Evolutionary conservation across 2,329 filamentous ascomycete species (phyloP).

Genomic region (Microthyrium microscopicum): DNA sequence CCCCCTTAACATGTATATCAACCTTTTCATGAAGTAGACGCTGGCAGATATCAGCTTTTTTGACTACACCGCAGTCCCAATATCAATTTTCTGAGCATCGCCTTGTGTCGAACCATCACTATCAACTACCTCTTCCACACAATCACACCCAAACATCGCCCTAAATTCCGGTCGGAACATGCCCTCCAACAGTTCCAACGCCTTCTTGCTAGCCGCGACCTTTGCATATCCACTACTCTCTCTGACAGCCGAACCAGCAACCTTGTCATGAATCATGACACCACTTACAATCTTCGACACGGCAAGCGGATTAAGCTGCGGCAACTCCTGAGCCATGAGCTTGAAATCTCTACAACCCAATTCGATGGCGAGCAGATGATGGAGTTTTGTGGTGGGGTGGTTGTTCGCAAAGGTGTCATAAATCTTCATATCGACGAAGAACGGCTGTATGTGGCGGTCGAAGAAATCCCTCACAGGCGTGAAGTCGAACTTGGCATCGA

Average conservation of each 20-base stretch:
- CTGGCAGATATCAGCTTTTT: too few species aligned
- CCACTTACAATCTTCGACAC: slow-evolving; percentile 45
- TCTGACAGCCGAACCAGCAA: slow-evolving; percentile 45
- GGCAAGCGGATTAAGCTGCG: too few species aligned
- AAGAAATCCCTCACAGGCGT: slow-evolving; percentile 61
- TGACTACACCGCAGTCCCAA: slow-evolving; percentile 1
- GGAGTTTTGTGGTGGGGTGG: slow-evolving; percentile 61
- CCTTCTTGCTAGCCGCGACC: slow-evolving; percentile 44
- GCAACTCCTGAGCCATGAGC: slow-evolving; percentile 35
- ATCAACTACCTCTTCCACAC: slow-evolving; percentile 17
- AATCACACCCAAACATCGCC: slow-evolving; percentile 46
- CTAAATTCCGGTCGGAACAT: slow-evolving; percentile 42
- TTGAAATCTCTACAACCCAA: slow-evolving; percentile 50
- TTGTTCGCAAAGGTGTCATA: slow-evolving; percentile 79
- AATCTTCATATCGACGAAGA: slow-evolving; percentile 69
- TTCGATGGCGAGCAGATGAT: slow-evolving; percentile 43
- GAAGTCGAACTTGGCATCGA: slow-evolving; percentile 74
- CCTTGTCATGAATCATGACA: slow-evolving; percentile 56
- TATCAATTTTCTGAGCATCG: slow-evolving; percentile 1
- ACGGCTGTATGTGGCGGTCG: slow-evolving; percentile 51
- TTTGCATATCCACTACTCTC: slow-evolving; percentile 60
- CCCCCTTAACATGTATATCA: too few species aligned
- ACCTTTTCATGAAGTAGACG: too few species aligned
- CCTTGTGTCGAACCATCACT: too few species aligned
- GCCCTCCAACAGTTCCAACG: slow-evolving; percentile 33